These are phyloP conservation scores for Conticribra weissflogii DNA, from an alignment of 108 stramenopile genomes.

Conservation along the genomic window DNA sequence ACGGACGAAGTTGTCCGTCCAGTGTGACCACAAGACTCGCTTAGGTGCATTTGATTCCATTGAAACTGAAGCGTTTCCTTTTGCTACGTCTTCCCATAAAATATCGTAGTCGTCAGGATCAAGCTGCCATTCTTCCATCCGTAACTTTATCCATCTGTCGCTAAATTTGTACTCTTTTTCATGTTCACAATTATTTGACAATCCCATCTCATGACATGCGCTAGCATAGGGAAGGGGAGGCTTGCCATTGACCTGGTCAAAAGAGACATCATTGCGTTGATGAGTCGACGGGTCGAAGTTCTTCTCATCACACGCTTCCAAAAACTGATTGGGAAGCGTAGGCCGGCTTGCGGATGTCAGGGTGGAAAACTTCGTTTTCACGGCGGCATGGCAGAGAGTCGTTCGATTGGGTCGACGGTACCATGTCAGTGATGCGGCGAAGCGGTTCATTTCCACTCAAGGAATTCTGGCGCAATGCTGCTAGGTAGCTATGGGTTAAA, in stretches of 20 bases:
- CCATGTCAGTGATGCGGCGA: no score
- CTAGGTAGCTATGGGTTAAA: no score
- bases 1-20: constrained; percentile 62
- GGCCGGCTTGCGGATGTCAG: neutral
- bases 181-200: constrained; percentile 10
- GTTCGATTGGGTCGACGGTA: no score
- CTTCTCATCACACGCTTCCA: constrained; percentile 26
- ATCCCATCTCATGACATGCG: constrained; percentile 1
- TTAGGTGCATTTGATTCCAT: constrained; percentile 18
- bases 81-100: constrained; percentile 9
- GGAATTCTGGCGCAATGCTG: no score
- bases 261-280: constrained; percentile 71
- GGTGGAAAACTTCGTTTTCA: no score
- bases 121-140: constrained; percentile 30
- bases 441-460: no score
- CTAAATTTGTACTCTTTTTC: neutral
- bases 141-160: constrained; percentile 50
- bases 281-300: constrained; percentile 68
- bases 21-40: constrained; percentile 62
- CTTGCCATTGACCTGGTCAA: constrained; percentile 61
- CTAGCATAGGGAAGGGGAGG: constrained; percentile 34
- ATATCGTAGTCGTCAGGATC: constrained; percentile 36
- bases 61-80: neutral
- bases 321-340: constrained; percentile 29
- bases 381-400: no score